Evolutionary conservation across 176 grass and related monocot species (phyloP).

Genomic region (Ensete ventricosum): DNA sequence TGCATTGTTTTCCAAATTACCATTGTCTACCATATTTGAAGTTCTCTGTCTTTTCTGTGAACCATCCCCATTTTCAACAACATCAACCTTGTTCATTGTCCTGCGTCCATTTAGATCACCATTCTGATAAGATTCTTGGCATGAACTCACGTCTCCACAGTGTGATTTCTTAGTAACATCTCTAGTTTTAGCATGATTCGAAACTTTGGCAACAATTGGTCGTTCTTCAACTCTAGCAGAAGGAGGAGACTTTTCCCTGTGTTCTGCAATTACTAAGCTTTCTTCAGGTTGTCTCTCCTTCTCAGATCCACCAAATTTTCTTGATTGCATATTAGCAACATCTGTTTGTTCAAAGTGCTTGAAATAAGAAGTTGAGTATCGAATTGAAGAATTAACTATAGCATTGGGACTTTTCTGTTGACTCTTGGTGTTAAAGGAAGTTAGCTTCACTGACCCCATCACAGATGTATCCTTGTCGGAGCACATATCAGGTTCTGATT

Average conservation of each 20-base stretch:
- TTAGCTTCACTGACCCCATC: conserved; percentile 5
- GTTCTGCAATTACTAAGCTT: background rate
- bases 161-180: background rate
- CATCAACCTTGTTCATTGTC: background rate
- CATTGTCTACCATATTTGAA: no score
- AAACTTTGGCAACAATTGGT: background rate
- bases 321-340: conserved; percentile 18
- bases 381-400: conserved; percentile 17
- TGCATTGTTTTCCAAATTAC: background rate
- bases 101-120: background rate
- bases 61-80: background rate
- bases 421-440: conserved; percentile 7
- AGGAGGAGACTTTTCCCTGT: background rate
- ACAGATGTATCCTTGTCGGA: background rate
- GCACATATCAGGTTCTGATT: no score
- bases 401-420: conserved; percentile 15
- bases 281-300: background rate
- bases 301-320: conserved; percentile 3
- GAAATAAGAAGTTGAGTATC: conserved; percentile 15
- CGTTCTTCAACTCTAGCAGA: background rate
- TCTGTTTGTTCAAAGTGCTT: conserved; percentile 24
- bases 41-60: background rate
- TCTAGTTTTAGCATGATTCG: background rate
- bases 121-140: background rate
- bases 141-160: background rate